Evolutionary conservation across 208 protist species (phyloP).

Genomic region (Vickermania ingenoplastis): DNA sequence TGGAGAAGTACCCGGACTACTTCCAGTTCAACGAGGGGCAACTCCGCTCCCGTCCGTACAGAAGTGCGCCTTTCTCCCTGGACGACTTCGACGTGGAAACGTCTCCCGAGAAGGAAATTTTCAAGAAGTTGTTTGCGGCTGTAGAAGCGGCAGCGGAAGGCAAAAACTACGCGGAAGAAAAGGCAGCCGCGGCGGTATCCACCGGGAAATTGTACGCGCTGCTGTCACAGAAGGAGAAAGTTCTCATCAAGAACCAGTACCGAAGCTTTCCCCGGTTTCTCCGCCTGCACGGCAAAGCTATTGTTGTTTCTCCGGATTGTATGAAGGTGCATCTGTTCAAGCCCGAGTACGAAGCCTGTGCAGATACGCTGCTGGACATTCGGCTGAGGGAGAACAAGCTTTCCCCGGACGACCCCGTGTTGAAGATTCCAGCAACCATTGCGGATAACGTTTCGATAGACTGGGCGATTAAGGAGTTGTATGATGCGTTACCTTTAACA

Average conservation of each 20-base stretch:
- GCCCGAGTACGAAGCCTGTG: slow-evolving; percentile 63
- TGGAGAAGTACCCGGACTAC: slow-evolving; percentile 85
- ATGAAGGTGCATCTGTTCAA: slow-evolving; percentile 64
- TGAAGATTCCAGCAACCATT: slow-evolving; percentile 10
- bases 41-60: slow-evolving; percentile 67
- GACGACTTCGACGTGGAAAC: slow-evolving; percentile 31
- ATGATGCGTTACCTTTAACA: slow-evolving; percentile 76
- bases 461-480: slow-evolving; percentile 71
- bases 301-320: slow-evolving; percentile 66
- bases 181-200: slow-evolving; percentile 39
- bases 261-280: slow-evolving; percentile 77
- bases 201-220: slow-evolving; percentile 56
- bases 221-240: slow-evolving; percentile 46
- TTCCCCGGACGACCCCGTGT: slow-evolving; percentile 41
- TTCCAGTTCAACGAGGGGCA: slow-evolving; percentile 67
- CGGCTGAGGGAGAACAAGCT: slow-evolving; percentile 40
- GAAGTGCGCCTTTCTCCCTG: slow-evolving; percentile 59
- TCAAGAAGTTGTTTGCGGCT: slow-evolving; percentile 32
- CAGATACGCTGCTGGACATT: slow-evolving; percentile 64
- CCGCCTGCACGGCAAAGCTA: slow-evolving; percentile 58
- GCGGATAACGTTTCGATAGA: slow-evolving; percentile 42
- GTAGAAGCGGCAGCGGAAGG: slow-evolving; percentile 45
- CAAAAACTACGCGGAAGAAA: slow-evolving; percentile 44
- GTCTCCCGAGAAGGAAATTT: slow-evolving; percentile 49
- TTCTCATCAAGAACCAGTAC: slow-evolving; percentile 37